Evolutionary conservation across 352 stramenopile genomes (phyloP).

Genomic region (Globisporangium splendens): DNA sequence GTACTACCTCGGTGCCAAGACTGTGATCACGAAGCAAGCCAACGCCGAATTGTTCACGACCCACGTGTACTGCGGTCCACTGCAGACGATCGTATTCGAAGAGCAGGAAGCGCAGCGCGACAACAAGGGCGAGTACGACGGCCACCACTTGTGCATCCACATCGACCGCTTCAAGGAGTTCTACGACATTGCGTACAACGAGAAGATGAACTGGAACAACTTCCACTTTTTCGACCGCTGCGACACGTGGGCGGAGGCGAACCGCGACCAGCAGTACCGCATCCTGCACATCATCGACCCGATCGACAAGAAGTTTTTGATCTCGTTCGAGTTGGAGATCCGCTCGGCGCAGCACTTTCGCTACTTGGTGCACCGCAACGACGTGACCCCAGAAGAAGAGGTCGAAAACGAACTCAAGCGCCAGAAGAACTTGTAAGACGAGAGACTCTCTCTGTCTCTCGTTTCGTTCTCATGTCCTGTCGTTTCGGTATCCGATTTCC

Average conservation of each 20-base stretch:
- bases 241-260: slow-evolving; percentile 59
- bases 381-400: slow-evolving; percentile 49
- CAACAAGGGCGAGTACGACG: slow-evolving; percentile 66
- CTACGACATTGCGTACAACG: slow-evolving; percentile 53
- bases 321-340: slow-evolving; percentile 72
- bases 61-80: slow-evolving; percentile 44
- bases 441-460: not conserved
- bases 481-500: too few species aligned
- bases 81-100: slow-evolving; percentile 65
- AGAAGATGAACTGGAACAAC: slow-evolving; percentile 73
- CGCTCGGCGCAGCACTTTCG: slow-evolving; percentile 64
- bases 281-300: slow-evolving; percentile 67
- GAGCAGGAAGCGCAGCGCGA: slow-evolving; percentile 47
- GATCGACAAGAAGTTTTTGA: slow-evolving; percentile 54
- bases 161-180: slow-evolving; percentile 65
- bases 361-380: slow-evolving; percentile 58
- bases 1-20: slow-evolving; percentile 59
- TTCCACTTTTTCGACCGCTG: slow-evolving; percentile 68
- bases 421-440: slow-evolving; percentile 48
- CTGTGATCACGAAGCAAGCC: slow-evolving; percentile 34
- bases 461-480: too few species aligned
- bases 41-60: slow-evolving; percentile 32
- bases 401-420: slow-evolving; percentile 50
- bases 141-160: slow-evolving; percentile 74
- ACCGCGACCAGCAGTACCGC: slow-evolving; percentile 69